Percentiles rank a stretch among this genome's conserved stretches.
These are phyloP conservation scores for Xylaria castorea DNA, from an alignment of 495 filamentous ascomycete species.

Conservation along the genomic window DNA sequence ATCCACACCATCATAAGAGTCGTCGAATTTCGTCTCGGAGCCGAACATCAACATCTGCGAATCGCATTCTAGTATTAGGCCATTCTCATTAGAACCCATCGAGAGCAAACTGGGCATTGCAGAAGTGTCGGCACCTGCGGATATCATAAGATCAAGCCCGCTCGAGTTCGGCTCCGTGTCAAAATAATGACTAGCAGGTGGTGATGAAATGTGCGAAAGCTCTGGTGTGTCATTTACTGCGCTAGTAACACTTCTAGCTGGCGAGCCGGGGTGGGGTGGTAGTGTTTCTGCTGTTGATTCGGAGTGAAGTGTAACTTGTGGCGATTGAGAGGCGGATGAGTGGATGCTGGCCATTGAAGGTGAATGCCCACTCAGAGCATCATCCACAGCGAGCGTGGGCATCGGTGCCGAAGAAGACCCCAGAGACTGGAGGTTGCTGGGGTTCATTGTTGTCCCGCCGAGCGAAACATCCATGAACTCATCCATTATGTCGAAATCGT, in stretches of 20 bases:
- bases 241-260: conserved; percentile 51
- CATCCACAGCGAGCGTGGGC: conserved; percentile 40
- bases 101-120: conserved; percentile 43
- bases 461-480: conserved; percentile 54
- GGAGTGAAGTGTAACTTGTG: conserved; percentile 41
- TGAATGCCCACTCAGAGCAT: conserved; percentile 40
- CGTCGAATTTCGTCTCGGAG: conserved; percentile 51
- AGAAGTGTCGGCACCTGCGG: conserved; percentile 32
- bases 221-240: conserved; percentile 53
- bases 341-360: conserved; percentile 48
- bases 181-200: conserved; percentile 51
- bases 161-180: conserved; percentile 49
- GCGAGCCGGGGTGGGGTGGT: conserved; percentile 50
- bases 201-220: conserved; percentile 57
- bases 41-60: conserved; percentile 49
- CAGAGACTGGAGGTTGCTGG: conserved; percentile 43
- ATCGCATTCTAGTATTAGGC: conserved; percentile 45
- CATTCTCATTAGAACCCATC: conserved; percentile 40
- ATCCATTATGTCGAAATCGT: conserved; percentile 54
- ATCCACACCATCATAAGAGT: conserved; percentile 47
- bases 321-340: conserved; percentile 48
- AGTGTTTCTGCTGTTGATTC: conserved; percentile 33
- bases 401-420: conserved; percentile 48
- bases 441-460: conserved; percentile 48
- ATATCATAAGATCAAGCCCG: conserved; percentile 37